Percentiles rank a stretch among this genome's conserved stretches.
Evolutionary conservation across 306 rosid genomes (phyloP).

Genomic region (Vachellia collinsii): DNA sequence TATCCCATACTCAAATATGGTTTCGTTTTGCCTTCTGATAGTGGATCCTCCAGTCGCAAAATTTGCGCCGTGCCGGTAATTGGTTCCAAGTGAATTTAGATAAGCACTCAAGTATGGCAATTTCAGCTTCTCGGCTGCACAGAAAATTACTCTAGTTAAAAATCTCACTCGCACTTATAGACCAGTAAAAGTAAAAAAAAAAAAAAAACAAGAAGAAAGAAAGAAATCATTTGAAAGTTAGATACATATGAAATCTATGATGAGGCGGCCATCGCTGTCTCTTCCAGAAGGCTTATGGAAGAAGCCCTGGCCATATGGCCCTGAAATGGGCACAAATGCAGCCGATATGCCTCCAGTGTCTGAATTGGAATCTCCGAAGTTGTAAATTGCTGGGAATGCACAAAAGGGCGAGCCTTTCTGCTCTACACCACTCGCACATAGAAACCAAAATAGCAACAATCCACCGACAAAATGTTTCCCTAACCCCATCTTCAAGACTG

Average conservation of each 20-base stretch:
- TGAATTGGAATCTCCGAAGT: conserved; percentile 94
- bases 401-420: conserved; percentile 49
- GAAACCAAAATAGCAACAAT: conserved; percentile 40
- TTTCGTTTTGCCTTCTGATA: conserved; percentile 77
- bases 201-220: no score
- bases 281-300: conserved; percentile 74
- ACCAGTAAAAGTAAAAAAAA: not conserved
- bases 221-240: not conserved
- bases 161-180: not conserved
- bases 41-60: conserved; percentile 97
- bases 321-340: conserved; percentile 64
- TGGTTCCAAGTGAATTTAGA: conserved; percentile 81
- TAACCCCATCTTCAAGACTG: conserved; percentile 45
- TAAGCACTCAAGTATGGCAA: conserved; percentile 91
- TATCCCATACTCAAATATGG: conserved; percentile 78
- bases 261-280: conserved; percentile 83
- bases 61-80: conserved; percentile 84
- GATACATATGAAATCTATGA: conserved; percentile 84
- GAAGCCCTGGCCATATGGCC: conserved; percentile 75
- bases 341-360: conserved; percentile 96
- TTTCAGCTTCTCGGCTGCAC: conserved; percentile 70
- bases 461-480: conserved; percentile 23
- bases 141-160: not conserved
- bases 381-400: conserved; percentile 81
- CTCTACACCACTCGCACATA: conserved; percentile 34